Conservation (phyloP, 2,329 filamentous ascomycete genomes). For the Talaromyces piceae region DNA sequence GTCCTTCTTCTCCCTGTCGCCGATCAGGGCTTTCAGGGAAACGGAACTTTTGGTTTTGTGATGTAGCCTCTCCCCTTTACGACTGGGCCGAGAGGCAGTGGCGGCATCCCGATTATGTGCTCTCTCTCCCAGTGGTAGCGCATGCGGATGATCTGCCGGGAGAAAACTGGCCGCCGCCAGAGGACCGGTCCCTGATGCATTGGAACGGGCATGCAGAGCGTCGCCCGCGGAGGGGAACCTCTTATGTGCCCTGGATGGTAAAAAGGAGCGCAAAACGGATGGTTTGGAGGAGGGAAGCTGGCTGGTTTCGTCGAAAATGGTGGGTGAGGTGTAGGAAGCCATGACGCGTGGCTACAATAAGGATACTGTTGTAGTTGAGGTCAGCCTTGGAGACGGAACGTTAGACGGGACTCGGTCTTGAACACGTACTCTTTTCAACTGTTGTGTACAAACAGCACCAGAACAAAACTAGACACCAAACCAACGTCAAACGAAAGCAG, state of each 20-base stretch:
- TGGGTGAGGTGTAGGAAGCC: slow-evolving; percentile 24
- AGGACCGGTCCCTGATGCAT: slow-evolving; percentile 17
- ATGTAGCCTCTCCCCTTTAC: slow-evolving; percentile 34
- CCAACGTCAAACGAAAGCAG: neutral
- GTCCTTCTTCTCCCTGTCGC: slow-evolving; percentile 42
- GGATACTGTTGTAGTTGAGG: neutral
- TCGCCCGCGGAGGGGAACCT: slow-evolving; percentile 36
- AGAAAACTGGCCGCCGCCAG: slow-evolving; percentile 35
- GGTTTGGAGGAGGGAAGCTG: slow-evolving; percentile 28
- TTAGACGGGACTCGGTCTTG: neutral
- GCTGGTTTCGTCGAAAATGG: slow-evolving; percentile 33
- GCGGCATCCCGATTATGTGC: slow-evolving; percentile 28
- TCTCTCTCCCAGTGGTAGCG: slow-evolving; percentile 32
- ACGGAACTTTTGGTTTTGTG: slow-evolving; percentile 50
- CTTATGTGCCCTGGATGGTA: slow-evolving; percentile 42
- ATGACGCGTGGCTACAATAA: slow-evolving; percentile 18
- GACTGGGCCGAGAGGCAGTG: slow-evolving; percentile 21
- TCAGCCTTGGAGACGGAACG: neutral
- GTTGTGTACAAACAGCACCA: neutral
- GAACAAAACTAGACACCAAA: neutral
- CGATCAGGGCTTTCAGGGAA: slow-evolving; percentile 43
- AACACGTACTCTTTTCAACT: neutral
- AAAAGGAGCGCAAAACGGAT: slow-evolving; percentile 47
- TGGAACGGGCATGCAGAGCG: slow-evolving; percentile 16
- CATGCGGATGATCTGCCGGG: slow-evolving; percentile 45